A percentile compares a stretch with the other conserved stretches of the same genome.
Evolutionary conservation across 2,329 filamentous ascomycete species (phyloP).

Genomic region (Diaporthe caulivora): DNA sequence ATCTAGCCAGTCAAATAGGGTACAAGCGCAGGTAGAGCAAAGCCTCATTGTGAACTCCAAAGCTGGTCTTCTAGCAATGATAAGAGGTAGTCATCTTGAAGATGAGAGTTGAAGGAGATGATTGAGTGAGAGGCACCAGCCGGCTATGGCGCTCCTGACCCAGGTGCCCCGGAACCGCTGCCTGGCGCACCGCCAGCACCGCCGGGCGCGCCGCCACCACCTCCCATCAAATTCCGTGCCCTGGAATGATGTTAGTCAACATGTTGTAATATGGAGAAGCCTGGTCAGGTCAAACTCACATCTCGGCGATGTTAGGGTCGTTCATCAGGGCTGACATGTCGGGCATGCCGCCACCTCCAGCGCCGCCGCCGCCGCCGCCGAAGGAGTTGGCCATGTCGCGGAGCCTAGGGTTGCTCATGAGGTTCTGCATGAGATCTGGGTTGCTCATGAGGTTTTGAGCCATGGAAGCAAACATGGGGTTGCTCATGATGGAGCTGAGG

Average conservation of each 20-base stretch:
- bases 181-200: slow-evolving; percentile 42
- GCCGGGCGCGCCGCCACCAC: slow-evolving; percentile 40
- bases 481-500: slow-evolving; percentile 88
- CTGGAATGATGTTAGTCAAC: slow-evolving; percentile 37
- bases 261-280: neutral
- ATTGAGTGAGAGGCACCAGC: neutral
- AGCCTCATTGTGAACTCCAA: slow-evolving; percentile 9
- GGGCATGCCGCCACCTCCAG: slow-evolving; percentile 83
- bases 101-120: neutral
- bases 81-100: neutral
- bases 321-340: slow-evolving; percentile 89
- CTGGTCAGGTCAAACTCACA: slow-evolving; percentile 71
- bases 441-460: slow-evolving; percentile 98
- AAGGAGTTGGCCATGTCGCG: slow-evolving; percentile 89
- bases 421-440: slow-evolving; percentile 88
- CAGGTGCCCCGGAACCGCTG: slow-evolving; percentile 30
- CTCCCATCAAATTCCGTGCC: slow-evolving; percentile 49
- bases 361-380: slow-evolving; percentile 7
- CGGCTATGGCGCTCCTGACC: slow-evolving; percentile 18
- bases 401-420: slow-evolving; percentile 94
- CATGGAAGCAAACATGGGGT: slow-evolving; percentile 98
- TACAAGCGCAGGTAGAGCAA: slow-evolving; percentile 7
- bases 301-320: slow-evolving; percentile 90
- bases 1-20: slow-evolving; percentile 5
- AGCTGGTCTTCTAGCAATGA: slow-evolving; percentile 20